phyloP scores from a whole-genome alignment of 129 eudicot genomes.

The Lonicera japonica region DNA sequence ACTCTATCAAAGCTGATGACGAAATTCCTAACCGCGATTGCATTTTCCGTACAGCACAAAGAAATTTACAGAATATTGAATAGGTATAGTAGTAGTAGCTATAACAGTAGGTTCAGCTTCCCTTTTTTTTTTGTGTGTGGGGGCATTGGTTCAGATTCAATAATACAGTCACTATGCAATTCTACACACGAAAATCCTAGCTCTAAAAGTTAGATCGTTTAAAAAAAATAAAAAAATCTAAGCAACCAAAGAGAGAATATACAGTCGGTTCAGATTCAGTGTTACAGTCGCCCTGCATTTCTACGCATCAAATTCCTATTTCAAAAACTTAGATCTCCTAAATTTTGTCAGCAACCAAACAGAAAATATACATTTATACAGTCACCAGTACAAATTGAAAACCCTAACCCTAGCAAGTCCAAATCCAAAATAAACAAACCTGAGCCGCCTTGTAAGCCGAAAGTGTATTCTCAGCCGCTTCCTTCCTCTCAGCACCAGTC shows the following conservation, averaged over 20 bases:
- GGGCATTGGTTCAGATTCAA: too few species aligned
- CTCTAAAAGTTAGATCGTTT: not conserved
- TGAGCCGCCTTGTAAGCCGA: conserved; percentile 83
- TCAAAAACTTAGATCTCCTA: not conserved
- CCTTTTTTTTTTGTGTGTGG: too few species aligned
- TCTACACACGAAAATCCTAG: too few species aligned
- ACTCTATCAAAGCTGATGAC: too few species aligned
- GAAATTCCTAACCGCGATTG: not conserved
- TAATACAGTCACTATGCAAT: too few species aligned
- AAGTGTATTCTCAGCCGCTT: conserved; percentile 83
- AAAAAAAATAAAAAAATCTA: too few species aligned
- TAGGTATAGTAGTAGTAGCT: not conserved
- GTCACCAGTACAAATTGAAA: not conserved
- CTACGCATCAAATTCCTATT: too few species aligned
- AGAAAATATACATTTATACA: too few species aligned
- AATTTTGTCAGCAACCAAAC: not conserved
- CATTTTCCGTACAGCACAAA: not conserved
- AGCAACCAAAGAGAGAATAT: too few species aligned
- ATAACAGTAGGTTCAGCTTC: too few species aligned
- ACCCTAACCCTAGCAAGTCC: not conserved
- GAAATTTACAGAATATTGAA: not conserved
- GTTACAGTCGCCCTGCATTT: too few species aligned
- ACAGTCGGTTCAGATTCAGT: too few species aligned
- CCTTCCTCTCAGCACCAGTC: conserved; percentile 78
- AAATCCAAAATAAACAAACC: conserved; percentile 37